Percentiles rank a stretch among this genome's conserved stretches.
Evolutionary conservation across 2,329 filamentous ascomycete genomes (phyloP).

Genomic region (Ceratocystis smalleyi): DNA sequence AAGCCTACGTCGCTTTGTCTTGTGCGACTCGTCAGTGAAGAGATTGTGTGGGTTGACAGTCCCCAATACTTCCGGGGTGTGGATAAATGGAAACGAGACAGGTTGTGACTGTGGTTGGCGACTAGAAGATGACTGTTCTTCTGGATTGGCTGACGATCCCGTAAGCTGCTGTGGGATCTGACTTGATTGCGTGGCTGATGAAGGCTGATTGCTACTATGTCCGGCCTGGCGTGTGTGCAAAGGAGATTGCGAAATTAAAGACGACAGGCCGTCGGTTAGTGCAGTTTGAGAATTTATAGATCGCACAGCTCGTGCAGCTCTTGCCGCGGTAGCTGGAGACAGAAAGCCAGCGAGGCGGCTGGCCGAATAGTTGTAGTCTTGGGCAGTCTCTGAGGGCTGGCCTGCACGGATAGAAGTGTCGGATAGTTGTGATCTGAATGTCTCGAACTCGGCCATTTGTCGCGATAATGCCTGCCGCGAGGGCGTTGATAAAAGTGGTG

Average conservation of each 20-base stretch:
- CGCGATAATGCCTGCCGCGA: background rate
- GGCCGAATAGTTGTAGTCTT: background rate
- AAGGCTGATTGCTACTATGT: background rate
- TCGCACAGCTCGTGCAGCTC: background rate
- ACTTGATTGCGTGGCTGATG: background rate
- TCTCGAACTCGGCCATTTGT: background rate
- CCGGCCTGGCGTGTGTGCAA: background rate
- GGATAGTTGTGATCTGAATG: background rate
- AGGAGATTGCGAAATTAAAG: background rate
- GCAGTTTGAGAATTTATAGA: background rate
- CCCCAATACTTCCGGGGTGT: background rate
- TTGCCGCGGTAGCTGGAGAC: background rate
- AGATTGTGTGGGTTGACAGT: constrained; percentile 18
- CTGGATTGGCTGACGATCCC: background rate
- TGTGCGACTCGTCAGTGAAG: constrained; percentile 33
- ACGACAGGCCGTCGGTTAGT: background rate
- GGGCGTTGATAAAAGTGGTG: background rate
- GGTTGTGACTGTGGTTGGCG: background rate
- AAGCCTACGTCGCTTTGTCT: constrained; percentile 54
- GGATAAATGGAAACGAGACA: background rate
- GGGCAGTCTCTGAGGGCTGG: background rate
- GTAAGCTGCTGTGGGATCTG: background rate
- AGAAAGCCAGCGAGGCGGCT: background rate
- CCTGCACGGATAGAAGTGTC: background rate
- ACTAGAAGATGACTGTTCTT: background rate